Base-by-base conservation (phyloP, 1,284 basidiomycete genomes). In the Meripilus lineatus region DNA sequence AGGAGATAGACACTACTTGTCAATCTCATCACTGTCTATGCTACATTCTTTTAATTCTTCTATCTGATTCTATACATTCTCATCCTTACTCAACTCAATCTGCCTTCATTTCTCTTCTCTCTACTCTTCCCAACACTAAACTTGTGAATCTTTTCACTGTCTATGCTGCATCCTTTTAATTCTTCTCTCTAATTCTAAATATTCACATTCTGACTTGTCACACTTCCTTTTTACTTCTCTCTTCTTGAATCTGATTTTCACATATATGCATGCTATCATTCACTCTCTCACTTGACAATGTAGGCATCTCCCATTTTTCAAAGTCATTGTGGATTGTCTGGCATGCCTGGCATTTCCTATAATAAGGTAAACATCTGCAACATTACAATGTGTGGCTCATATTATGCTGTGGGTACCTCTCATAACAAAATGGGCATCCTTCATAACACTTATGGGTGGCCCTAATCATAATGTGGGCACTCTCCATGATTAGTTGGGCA, bases 271-370 rank as follows among this genome's bases (percentile, higher is more conserved):
- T 67, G 66, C 79, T 14, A 59, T 79, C 25, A 65, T 74, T 15
- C 79, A 85, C 48, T 71, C 77, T 13, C 65, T 84, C 47, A 72
- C n/a, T n/a, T n/a, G n/a, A n/a, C n/a, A n/a, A n/a, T n/a, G n/a
- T n/a, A n/a, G n/a, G n/a, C n/a, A n/a, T n/a, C n/a, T n/a, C n/a
- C n/a, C n/a, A n/a, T n/a, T n/a, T n/a, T n/a, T n/a, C n/a, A n/a
- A n/a, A n/a, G n/a, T n/a, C n/a, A n/a, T n/a, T n/a, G n/a, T n/a
- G n/a, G n/a, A n/a, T n/a, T n/a, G n/a, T n/a, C n/a, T n/a, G n/a
- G n/a, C n/a, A n/a, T n/a, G n/a, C n/a, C n/a, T n/a, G n/a, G n/a
- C n/a, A n/a, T n/a, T n/a, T n/a, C n/a, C n/a, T n/a, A n/a, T n/a
- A n/a, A n/a, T n/a, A n/a, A n/a, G n/a, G n/a, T n/a, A n/a, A n/a